Base-by-base conservation (phyloP, 2,329 filamentous ascomycete genomes). In the Diaporthe sp. region DNA sequence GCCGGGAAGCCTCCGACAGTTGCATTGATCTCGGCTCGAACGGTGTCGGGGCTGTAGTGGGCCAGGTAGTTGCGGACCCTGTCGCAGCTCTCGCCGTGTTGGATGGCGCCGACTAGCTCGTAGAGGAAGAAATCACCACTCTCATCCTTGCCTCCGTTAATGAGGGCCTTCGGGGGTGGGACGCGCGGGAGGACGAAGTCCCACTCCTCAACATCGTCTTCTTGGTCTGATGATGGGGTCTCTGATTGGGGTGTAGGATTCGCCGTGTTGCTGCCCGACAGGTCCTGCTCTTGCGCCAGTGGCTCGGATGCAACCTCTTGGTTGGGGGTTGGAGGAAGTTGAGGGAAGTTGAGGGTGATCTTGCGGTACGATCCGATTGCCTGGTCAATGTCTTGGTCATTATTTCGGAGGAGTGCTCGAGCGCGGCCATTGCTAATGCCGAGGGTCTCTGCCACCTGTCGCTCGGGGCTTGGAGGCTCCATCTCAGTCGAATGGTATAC, bases 71-170 rank as follows among this genome's bases (percentile, higher is more conserved):
- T 71, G 1, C 69, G 69, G 9, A 71, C n/a, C n/a, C 39, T 61
- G 42, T 19, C 69, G 13, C 50, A 51, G 39, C 32, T 13, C 30
- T 61, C 69, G 8, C 69, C 69, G 9, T 56, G 9, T 19, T 71
- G 69, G 55, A 71, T 71, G 25, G 69, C 69, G n/a, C 69, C 55
- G 42, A 61, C 25, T 10, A 71, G 69, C 30, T 71, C 69, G 10
- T 27, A 3, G 9, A 71, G 69, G 27, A 3, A 30, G 55, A 71
- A 59, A 2, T 9, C 4, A 19, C 15, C 55, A 17, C 42, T 61
- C 17, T 53, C 55, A 51, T 61, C 32, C 10, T 51, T 51, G 42
- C 69, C 69, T 59, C 55, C 55, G 17, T 59, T 71, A 15, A 25
- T 39, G 30, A 71, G 55, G 7, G 22, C 47, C 42, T 59, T 47